Conservation (phyloP, 257 asterid species). For the Rauvolfia tetraphylla region DNA sequence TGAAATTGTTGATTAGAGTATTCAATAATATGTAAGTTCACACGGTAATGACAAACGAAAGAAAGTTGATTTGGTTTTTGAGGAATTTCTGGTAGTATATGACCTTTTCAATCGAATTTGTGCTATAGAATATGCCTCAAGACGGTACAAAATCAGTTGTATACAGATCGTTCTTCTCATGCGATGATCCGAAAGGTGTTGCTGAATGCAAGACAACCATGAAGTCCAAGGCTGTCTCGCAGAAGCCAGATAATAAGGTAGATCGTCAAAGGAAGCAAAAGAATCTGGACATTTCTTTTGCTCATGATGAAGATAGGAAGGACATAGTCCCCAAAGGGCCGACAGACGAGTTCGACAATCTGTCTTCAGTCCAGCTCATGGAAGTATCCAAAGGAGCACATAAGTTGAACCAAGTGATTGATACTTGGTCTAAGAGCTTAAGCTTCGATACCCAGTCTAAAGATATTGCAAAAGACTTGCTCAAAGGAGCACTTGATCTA, state of each 20-base stretch:
- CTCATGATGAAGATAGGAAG: constrained; percentile 21
- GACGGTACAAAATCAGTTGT: constrained; percentile 56
- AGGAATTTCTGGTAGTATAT: constrained; percentile 16
- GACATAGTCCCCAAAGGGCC: constrained; percentile 22
- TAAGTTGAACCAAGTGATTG: constrained; percentile 41
- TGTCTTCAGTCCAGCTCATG: constrained; percentile 49
- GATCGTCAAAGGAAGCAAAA: constrained; percentile 20
- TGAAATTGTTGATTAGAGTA: constrained; percentile 18
- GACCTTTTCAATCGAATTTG: constrained; percentile 30
- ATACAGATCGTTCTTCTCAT: constrained; percentile 63
- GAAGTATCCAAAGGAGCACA: constrained; percentile 62
- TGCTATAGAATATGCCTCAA: constrained; percentile 54
- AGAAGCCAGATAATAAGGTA: constrained; percentile 22
- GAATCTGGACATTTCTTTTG: constrained; percentile 22
- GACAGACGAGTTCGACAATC: constrained; percentile 29
- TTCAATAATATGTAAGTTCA: constrained; percentile 20
- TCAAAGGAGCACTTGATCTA: constrained; percentile 64
- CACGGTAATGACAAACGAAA: constrained; percentile 19
- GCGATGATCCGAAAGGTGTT: constrained; percentile 74
- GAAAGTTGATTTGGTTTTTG: constrained; percentile 19
- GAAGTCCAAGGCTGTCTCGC: constrained; percentile 40
- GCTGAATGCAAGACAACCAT: constrained; percentile 49
- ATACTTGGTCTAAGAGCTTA: constrained; percentile 36
- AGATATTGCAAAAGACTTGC: constrained; percentile 47
- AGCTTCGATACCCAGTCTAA: constrained; percentile 34